Evolutionary conservation across 345 rosid species (phyloP), one percentile per base, ranked within the genome.

Genomic region (thale cress (Arabidopsis thaliana)): DNA sequence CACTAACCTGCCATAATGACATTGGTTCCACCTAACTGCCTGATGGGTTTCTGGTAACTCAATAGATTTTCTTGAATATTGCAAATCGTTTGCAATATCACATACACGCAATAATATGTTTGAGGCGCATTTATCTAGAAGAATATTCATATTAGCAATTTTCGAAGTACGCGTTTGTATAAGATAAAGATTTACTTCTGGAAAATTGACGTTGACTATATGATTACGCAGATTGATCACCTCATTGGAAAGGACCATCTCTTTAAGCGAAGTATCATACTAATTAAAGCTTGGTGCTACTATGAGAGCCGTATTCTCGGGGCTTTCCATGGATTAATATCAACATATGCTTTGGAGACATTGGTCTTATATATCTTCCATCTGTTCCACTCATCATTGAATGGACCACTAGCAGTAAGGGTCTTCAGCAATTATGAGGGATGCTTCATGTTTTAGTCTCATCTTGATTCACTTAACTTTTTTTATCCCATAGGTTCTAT

Each of bases 261-360:
- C 41, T 90, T 90, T 64, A 89, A 93, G 80, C 87, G 97, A 72
- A 93, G 95, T 75, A 85, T 90, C 75, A 87, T 93, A 81, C 79
- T 93, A 65, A 85, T 89, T 30, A 93, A 93, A 78, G 91, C 97
- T 62, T 93, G 98, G 98, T 90, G 97, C 83, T 93, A 90, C 79
- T 89, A 88, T 24, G 97, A 93, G 82, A 93, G 97, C 57, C 95
- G 89, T 51, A 89, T 93, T 57, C 90, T 93, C 40, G 98, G 98
- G 81, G 97, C 98, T 79, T 91, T 85, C 69, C 95, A 90, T 84
- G 97, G 95, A 77, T 78, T 93, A 83, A 86, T 93, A 49, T 90
- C 93, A 57, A 89, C 96, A 6, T 93, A 93, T 81, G 98, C 90
- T 61, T 72, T 93, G 83, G 98, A 93, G 84, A 93, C 96, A 13